phyloP scores from a whole-genome alignment of 1,284 basidiomycete species.

The Trametes hirsuta region DNA sequence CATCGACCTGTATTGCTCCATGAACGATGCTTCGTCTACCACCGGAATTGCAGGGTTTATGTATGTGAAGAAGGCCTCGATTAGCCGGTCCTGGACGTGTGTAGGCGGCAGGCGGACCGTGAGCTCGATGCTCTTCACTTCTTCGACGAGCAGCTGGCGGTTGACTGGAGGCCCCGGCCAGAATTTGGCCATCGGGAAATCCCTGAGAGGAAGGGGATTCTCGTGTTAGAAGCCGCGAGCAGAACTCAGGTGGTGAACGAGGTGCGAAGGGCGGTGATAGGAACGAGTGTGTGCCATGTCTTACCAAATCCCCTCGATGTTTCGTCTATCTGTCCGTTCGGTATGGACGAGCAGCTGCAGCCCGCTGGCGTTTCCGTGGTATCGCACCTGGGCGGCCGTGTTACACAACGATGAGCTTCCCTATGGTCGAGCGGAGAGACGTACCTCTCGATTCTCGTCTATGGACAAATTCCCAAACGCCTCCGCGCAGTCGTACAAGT shows the following conservation, averaged over 20 bases:
- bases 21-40: conserved; percentile 71
- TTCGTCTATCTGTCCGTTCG: conserved; percentile 58
- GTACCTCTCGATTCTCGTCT: conserved; percentile 75
- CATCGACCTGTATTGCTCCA: conserved; percentile 65
- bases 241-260: neutral
- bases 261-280: neutral
- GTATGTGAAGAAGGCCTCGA: conserved; percentile 79
- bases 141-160: neutral
- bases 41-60: conserved; percentile 80
- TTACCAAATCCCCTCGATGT: conserved; percentile 78
- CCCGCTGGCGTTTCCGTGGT: conserved; percentile 74
- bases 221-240: neutral
- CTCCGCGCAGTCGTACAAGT: conserved; percentile 56
- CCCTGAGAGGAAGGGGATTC: conserved; percentile 45
- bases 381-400: conserved; percentile 58
- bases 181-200: conserved; percentile 66
- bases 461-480: conserved; percentile 76
- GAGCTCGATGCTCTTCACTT: conserved; percentile 38
- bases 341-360: conserved; percentile 72
- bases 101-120: conserved; percentile 53
- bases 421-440: neutral
- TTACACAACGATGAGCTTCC: too few relatives aligned
- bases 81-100: conserved; percentile 65
- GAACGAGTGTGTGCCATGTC: conserved; percentile 11
- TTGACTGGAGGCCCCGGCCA: conserved; percentile 19